A percentile compares a stretch with the other conserved stretches of the same genome.
These are phyloP conservation scores for Cyclocybe cylindracea DNA, from an alignment of 768 basidiomycete species.

Conservation along the genomic window DNA sequence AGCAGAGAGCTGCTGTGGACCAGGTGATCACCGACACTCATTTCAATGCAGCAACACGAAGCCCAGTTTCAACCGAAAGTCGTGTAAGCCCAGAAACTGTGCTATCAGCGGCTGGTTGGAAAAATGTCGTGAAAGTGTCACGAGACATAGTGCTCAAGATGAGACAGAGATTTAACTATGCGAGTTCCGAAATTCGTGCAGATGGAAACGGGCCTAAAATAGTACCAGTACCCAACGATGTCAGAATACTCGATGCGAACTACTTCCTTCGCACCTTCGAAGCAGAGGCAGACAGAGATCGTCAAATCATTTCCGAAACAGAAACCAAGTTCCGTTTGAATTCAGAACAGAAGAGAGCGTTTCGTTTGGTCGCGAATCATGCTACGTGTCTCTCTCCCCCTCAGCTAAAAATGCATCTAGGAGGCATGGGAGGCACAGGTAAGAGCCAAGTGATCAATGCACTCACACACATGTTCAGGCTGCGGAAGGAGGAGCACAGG, in stretches of 20 bases:
- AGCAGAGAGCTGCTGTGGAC: too few species aligned
- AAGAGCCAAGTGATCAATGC: conserved; percentile 30
- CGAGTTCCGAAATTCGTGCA: too few species aligned
- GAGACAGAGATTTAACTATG: background rate
- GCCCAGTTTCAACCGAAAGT: too few species aligned
- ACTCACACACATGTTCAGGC: conserved; percentile 19
- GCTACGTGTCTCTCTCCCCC: conserved; percentile 9
- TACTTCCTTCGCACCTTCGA: background rate
- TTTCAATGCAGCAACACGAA: too few species aligned
- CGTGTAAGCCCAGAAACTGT: too few species aligned
- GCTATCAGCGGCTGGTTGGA: too few species aligned
- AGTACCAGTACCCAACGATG: too few species aligned
- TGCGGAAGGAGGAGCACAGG: conserved; percentile 17
- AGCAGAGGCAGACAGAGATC: background rate
- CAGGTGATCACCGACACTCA: too few species aligned
- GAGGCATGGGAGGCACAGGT: conserved; percentile 35
- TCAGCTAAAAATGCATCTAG: conserved; percentile 30
- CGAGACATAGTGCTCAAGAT: background rate
- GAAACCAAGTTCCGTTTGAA: too few species aligned
- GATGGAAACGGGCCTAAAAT: too few species aligned
- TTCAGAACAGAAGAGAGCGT: conserved; percentile 31
- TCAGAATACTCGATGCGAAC: too few species aligned
- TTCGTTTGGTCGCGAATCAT: conserved; percentile 27
- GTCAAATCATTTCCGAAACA: background rate
- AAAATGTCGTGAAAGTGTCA: background rate